A percentile compares a stretch with the other conserved stretches of the same genome.
Conservation (phyloP, 2,329 filamentous ascomycete genomes). For the Colletotrichum tropicicola region DNA sequence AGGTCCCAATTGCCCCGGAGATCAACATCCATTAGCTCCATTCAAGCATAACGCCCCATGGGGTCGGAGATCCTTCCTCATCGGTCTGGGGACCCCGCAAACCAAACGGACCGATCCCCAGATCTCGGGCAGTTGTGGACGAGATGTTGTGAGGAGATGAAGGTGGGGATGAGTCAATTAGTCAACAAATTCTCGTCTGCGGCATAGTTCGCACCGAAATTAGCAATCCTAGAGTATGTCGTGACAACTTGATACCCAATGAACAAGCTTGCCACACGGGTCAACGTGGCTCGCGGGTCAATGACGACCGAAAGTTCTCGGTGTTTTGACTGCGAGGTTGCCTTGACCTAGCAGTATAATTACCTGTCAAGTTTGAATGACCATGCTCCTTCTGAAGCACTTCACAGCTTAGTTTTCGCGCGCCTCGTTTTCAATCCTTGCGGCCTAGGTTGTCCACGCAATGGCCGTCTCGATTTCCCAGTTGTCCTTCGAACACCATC, state of each 20-base stretch:
- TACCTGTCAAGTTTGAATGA: too few species aligned
- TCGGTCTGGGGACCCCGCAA: constrained; percentile 21
- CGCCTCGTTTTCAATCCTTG: too few species aligned
- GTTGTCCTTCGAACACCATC: constrained; percentile 53
- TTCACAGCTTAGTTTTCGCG: too few species aligned
- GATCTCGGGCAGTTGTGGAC: not conserved
- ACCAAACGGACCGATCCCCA: constrained; percentile 5
- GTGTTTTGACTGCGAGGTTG: too few species aligned
- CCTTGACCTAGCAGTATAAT: too few species aligned
- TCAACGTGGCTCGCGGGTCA: too few species aligned
- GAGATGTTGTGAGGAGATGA: not conserved
- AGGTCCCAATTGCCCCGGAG: not conserved
- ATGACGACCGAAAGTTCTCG: not conserved
- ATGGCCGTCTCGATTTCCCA: constrained; percentile 50
- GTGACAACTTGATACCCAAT: too few species aligned
- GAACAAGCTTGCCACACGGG: not conserved
- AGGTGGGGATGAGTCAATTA: not conserved
- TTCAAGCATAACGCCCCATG: not conserved
- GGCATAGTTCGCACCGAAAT: too few species aligned
- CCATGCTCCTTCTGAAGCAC: too few species aligned
- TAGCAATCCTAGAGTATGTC: too few species aligned
- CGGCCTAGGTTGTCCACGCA: too few species aligned
- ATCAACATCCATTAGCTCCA: not conserved
- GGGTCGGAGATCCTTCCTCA: not conserved
- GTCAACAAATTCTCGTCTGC: not conserved